A percentile compares a stretch with the other conserved stretches of the same genome.
These are phyloP conservation scores for Lasiosphaeria ovina DNA, from an alignment of 495 filamentous ascomycete species.

Conservation along the genomic window DNA sequence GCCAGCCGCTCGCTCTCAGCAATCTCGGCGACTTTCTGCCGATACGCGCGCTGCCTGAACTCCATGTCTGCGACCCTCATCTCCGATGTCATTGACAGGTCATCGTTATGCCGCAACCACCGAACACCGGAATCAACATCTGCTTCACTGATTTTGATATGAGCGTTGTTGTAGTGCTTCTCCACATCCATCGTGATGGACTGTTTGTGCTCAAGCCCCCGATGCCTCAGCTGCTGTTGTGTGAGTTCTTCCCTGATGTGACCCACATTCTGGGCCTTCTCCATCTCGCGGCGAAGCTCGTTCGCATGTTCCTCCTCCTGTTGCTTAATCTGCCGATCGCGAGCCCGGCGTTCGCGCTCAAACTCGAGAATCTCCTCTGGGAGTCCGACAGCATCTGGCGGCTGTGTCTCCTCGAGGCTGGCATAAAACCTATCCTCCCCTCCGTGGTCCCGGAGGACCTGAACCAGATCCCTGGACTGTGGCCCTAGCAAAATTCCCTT, in stretches of 20 bases:
- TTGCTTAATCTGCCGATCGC: slow-evolving; percentile 28
- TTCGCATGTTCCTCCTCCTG: slow-evolving; percentile 31
- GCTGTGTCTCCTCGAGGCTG: slow-evolving; percentile 35
- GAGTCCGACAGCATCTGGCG: slow-evolving; percentile 37
- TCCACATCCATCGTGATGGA: slow-evolving; percentile 15
- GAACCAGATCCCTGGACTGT: slow-evolving; percentile 14
- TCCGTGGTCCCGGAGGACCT: slow-evolving; percentile 36
- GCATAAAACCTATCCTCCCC: slow-evolving; percentile 42
- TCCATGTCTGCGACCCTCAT: slow-evolving; percentile 12
- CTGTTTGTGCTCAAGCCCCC: slow-evolving; percentile 21
- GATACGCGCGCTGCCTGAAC: slow-evolving; percentile 11
- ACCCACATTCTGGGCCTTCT: slow-evolving; percentile 30
- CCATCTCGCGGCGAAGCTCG: slow-evolving; percentile 32
- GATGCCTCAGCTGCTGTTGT: slow-evolving; percentile 16
- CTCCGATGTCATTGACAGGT: slow-evolving; percentile 18
- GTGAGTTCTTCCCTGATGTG: slow-evolving; percentile 20
- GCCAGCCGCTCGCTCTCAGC: slow-evolving; percentile 6
- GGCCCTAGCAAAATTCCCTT: slow-evolving; percentile 35
- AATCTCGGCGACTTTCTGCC: slow-evolving; percentile 15
- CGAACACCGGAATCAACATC: slow-evolving; percentile 15
- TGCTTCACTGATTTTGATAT: slow-evolving; percentile 20
- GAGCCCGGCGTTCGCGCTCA: slow-evolving; percentile 35
- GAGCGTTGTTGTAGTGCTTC: slow-evolving; percentile 18
- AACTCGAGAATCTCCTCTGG: slow-evolving; percentile 37
- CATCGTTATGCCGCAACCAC: slow-evolving; percentile 23